A percentile compares a stretch with the other conserved stretches of the same genome.
Conservation (phyloP, 164 flowering plant genomes). For the Chimonanthus salicifolius region DNA sequence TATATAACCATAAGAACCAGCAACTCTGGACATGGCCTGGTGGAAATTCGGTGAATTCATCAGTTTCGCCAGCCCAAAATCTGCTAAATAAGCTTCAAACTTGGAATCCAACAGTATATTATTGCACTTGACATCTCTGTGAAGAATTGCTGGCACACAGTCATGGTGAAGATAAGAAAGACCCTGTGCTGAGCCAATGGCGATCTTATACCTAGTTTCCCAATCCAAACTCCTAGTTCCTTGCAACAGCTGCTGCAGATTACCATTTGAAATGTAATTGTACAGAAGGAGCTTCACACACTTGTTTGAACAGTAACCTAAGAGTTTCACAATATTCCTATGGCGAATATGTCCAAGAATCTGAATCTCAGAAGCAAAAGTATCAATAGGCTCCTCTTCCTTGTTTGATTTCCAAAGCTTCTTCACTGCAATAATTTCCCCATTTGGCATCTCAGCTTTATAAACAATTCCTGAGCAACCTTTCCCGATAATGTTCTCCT, state of each 20-base stretch:
- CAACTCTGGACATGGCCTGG: constrained; percentile 68
- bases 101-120: constrained; percentile 75
- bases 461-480: constrained; percentile 96
- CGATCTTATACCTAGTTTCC: constrained; percentile 80
- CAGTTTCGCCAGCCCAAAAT: constrained; percentile 72
- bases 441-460: constrained; percentile 83
- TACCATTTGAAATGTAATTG: constrained; percentile 65
- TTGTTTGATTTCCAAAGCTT: constrained; percentile 79
- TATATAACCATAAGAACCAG: constrained; percentile 81
- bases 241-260: constrained; percentile 55
- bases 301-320: constrained; percentile 70
- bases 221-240: constrained; percentile 63
- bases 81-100: constrained; percentile 67
- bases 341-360: constrained; percentile 79
- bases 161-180: constrained; percentile 81
- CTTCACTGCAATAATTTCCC: constrained; percentile 85
- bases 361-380: constrained; percentile 70
- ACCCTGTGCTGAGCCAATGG: constrained; percentile 75
- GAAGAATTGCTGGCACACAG: constrained; percentile 74
- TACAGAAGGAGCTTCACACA: constrained; percentile 60
- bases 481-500: constrained; percentile 84
- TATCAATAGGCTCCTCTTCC: constrained; percentile 44
- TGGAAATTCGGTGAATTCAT: constrained; percentile 63
- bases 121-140: constrained; percentile 78
- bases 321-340: constrained; percentile 62